These are phyloP conservation scores for Coix lacrymajobi DNA, from an alignment of 176 grass and related monocot genomes.

Conservation along the genomic window DNA sequence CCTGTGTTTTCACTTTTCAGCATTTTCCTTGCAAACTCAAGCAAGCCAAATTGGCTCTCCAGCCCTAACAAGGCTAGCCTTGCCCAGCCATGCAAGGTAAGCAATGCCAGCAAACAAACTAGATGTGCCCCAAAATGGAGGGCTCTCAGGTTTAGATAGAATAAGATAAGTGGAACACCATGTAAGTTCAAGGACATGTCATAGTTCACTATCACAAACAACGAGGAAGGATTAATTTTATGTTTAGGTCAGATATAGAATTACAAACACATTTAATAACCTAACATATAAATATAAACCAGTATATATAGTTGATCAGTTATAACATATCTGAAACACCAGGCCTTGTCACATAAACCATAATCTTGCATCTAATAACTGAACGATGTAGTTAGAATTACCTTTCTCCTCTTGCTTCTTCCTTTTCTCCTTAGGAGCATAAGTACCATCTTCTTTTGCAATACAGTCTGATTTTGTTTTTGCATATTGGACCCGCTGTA, in stretches of 20 bases:
- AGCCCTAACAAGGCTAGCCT: not conserved
- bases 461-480: conserved; percentile 93
- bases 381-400: conserved; percentile 24
- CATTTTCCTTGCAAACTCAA: not conserved
- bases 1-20: not conserved
- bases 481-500: conserved; percentile 85
- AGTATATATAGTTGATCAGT: not conserved
- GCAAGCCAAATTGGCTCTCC: not conserved
- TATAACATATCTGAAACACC: not conserved
- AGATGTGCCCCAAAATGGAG: not conserved
- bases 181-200: not conserved
- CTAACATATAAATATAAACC: conserved; percentile 8
- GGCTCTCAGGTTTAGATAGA: not conserved
- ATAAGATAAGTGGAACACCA: not conserved
- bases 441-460: conserved; percentile 86
- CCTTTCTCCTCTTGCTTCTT: conserved; percentile 99
- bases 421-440: conserved; percentile 81
- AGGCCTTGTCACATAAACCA: not conserved
- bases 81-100: not conserved
- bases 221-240: too few relatives aligned
- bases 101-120: not conserved
- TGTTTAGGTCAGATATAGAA: not conserved
- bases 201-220: not conserved
- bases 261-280: not conserved
- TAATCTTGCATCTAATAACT: not conserved